These are phyloP conservation scores for Deinandra increscens DNA, from an alignment of 129 eudicot species.

Conservation along the genomic window DNA sequence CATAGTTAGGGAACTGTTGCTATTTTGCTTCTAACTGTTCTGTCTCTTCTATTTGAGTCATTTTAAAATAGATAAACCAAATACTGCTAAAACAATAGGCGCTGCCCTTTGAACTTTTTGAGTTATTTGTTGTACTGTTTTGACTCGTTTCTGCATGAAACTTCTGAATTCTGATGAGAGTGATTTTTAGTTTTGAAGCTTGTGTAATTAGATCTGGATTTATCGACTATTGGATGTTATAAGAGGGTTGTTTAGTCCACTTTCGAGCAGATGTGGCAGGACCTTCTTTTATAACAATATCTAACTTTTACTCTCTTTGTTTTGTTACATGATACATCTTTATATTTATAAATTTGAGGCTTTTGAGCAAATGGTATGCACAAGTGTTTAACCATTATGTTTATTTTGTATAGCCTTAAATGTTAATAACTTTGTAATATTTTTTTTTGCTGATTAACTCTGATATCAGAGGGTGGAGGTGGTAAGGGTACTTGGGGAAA, in stretches of 20 bases:
- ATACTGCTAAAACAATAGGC: background rate
- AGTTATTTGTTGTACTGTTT: background rate
- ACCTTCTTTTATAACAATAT: background rate
- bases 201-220: background rate
- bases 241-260: background rate
- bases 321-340: background rate
- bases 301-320: background rate
- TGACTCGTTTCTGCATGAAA: background rate
- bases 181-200: background rate
- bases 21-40: background rate
- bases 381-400: background rate
- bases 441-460: background rate
- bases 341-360: background rate
- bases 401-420: conserved; percentile 10
- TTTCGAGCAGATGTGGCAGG: background rate
- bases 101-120: background rate
- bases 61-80: background rate
- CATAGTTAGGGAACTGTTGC: background rate
- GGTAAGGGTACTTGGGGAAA: conserved; percentile 99
- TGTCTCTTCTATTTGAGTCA: background rate
- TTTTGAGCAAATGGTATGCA: conserved; percentile 7
- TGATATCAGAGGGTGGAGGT: conserved; percentile 84
- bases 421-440: background rate
- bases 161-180: conserved; percentile 2
- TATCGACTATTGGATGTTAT: background rate